These are phyloP conservation scores for Mycena sanguinolenta DNA, from an alignment of 768 basidiomycete genomes.

Conservation along the genomic window DNA sequence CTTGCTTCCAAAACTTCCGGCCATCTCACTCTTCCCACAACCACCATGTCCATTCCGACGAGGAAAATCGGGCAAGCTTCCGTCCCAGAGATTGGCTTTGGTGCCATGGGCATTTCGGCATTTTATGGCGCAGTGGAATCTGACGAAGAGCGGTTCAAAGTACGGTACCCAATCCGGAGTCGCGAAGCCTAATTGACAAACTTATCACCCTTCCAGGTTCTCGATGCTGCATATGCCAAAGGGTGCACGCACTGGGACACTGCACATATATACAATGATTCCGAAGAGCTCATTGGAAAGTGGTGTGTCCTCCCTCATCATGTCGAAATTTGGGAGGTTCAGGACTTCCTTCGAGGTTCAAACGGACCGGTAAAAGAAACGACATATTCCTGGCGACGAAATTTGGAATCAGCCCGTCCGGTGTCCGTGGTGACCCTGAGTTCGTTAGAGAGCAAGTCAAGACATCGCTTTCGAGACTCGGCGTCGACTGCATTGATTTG, in stretches of 20 bases:
- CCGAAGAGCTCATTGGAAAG: slow-evolving; percentile 32
- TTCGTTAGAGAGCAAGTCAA: slow-evolving; percentile 51
- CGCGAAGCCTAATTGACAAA: too few species aligned
- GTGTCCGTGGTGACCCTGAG: slow-evolving; percentile 50
- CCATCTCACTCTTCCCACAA: slow-evolving; percentile 4
- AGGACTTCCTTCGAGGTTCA: slow-evolving; percentile 54
- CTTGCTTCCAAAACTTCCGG: too few species aligned
- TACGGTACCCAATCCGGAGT: too few species aligned
- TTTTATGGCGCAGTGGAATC: slow-evolving; percentile 55
- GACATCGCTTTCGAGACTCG: slow-evolving; percentile 48
- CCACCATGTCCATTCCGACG: slow-evolving; percentile 30
- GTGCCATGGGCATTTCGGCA: slow-evolving; percentile 50
- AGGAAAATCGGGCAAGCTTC: slow-evolving; percentile 48
- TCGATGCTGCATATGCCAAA: slow-evolving; percentile 22
- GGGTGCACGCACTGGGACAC: slow-evolving; percentile 17
- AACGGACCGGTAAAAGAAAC: slow-evolving; percentile 57
- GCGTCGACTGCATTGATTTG: slow-evolving; percentile 49
- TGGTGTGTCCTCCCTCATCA: slow-evolving; percentile 13
- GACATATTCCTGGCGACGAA: slow-evolving; percentile 71
- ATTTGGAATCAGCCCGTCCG: slow-evolving; percentile 51
- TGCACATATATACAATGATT: slow-evolving; percentile 28
- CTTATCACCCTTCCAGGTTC: slow-evolving; percentile 11
- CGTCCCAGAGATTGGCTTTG: slow-evolving; percentile 60
- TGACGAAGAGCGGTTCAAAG: slow-evolving; percentile 68
- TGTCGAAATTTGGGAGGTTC: background rate